Percentiles rank a stretch among this genome's conserved stretches.
phyloP scores from a whole-genome alignment of 2,329 filamentous ascomycete genomes.

The Xylariaceae sp. region DNA sequence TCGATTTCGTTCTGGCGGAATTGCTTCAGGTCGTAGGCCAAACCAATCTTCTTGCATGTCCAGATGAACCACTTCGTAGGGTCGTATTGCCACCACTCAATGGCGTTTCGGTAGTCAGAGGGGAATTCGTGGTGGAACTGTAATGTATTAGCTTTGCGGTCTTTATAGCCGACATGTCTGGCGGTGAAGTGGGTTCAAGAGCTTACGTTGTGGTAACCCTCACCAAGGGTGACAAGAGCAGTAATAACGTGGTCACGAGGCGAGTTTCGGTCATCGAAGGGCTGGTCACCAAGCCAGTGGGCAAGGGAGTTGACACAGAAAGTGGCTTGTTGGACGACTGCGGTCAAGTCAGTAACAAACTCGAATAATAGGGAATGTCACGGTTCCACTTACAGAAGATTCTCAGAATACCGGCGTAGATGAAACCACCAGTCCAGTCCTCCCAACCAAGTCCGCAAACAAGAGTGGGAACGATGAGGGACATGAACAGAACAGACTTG shows the following conservation, averaged over 20 bases:
- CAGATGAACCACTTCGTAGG: slow-evolving; percentile 68
- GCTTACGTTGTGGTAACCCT: slow-evolving; percentile 60
- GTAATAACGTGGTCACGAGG: slow-evolving; percentile 65
- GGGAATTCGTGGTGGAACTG: slow-evolving; percentile 66
- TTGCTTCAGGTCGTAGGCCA: slow-evolving; percentile 73
- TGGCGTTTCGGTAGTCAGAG: slow-evolving; percentile 65
- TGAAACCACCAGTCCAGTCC: slow-evolving; percentile 44
- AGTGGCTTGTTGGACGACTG: slow-evolving; percentile 46
- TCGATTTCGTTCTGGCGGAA: slow-evolving; percentile 87
- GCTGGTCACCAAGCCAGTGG: slow-evolving; percentile 56
- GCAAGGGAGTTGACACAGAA: slow-evolving; percentile 51
- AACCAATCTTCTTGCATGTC: slow-evolving; percentile 60
- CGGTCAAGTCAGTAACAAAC: neutral
- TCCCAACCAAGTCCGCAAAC: slow-evolving; percentile 44
- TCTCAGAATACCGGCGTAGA: slow-evolving; percentile 47
- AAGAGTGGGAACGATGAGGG: slow-evolving; percentile 42
- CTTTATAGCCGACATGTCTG: neutral
- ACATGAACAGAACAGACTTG: slow-evolving; percentile 44
- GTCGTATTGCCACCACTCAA: slow-evolving; percentile 66
- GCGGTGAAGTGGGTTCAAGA: neutral
- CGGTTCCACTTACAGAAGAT: slow-evolving; percentile 35
- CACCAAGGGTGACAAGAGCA: slow-evolving; percentile 60
- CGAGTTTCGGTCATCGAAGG: slow-evolving; percentile 66
- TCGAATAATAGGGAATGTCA: neutral
- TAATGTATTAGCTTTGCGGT: neutral